phyloP scores from a whole-genome alignment of 495 filamentous ascomycete genomes.

The Penicillium silybi region DNA sequence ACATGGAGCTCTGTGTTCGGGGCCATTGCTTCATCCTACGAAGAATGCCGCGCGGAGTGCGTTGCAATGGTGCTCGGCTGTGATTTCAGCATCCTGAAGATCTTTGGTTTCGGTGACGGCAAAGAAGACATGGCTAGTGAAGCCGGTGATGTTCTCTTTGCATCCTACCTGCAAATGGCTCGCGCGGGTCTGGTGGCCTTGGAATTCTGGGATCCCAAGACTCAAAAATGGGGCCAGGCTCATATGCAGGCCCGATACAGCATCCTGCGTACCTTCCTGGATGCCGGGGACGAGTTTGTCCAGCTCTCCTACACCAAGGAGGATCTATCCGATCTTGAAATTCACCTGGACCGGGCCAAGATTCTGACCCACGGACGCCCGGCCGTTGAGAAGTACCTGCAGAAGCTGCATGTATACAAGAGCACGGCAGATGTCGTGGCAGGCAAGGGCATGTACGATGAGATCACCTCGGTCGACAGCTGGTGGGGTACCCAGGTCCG shows the following conservation, averaged over 20 bases:
- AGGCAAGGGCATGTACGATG: slow-evolving; percentile 71
- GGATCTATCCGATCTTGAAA: slow-evolving; percentile 75
- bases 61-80: slow-evolving; percentile 91
- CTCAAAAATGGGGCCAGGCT: slow-evolving; percentile 86
- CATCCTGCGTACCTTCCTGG: slow-evolving; percentile 85
- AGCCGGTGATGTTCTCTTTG: slow-evolving; percentile 82
- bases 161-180: slow-evolving; percentile 87
- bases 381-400: slow-evolving; percentile 84
- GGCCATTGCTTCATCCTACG: slow-evolving; percentile 77
- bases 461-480: slow-evolving; percentile 75
- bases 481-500: slow-evolving; percentile 78
- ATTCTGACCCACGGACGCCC: slow-evolving; percentile 66
- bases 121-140: slow-evolving; percentile 62
- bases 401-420: slow-evolving; percentile 91
- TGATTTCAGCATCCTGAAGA: slow-evolving; percentile 81
- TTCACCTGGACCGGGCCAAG: slow-evolving; percentile 77
- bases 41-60: slow-evolving; percentile 80
- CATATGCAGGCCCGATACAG: slow-evolving; percentile 94
- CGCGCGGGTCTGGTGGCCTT: slow-evolving; percentile 78
- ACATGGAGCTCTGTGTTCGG: slow-evolving; percentile 95
- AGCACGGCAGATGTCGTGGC: slow-evolving; percentile 76
- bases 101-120: slow-evolving; percentile 87
- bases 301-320: slow-evolving; percentile 67
- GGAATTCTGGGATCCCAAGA: slow-evolving; percentile 86
- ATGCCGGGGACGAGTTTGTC: slow-evolving; percentile 77